Evolutionary conservation across 495 filamentous ascomycete species (phyloP).

Genomic region (Neurospora sp.): DNA sequence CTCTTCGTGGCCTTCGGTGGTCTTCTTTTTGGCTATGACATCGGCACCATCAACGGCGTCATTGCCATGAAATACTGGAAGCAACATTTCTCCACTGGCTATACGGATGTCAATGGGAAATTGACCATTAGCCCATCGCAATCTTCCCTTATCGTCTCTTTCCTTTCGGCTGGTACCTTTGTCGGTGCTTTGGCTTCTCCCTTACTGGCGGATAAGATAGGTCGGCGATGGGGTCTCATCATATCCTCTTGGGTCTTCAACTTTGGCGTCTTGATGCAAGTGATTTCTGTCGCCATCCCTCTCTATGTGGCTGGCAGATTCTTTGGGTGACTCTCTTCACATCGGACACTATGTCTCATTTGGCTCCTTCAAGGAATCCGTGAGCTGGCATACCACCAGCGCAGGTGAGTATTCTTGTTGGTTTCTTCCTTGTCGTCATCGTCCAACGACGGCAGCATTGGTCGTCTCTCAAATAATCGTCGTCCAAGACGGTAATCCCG

Average conservation of each 20-base stretch:
- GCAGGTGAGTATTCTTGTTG: too few relatives aligned
- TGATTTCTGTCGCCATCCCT: conserved; percentile 51
- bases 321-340: conserved; percentile 31
- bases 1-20: conserved; percentile 78
- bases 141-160: conserved; percentile 68
- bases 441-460: too few relatives aligned
- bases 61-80: conserved; percentile 73
- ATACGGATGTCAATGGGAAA: conserved; percentile 41
- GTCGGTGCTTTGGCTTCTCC: conserved; percentile 67
- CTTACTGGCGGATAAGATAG: conserved; percentile 59
- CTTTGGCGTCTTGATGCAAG: conserved; percentile 75
- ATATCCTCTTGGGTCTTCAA: conserved; percentile 55
- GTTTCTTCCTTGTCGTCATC: too few relatives aligned
- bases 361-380: too few relatives aligned
- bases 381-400: too few relatives aligned
- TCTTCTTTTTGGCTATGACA: conserved; percentile 57
- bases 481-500: too few relatives aligned
- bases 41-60: conserved; percentile 79
- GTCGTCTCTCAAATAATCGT: too few relatives aligned
- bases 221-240: conserved; percentile 64
- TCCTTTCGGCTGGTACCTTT: conserved; percentile 85
- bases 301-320: conserved; percentile 71
- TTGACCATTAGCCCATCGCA: conserved; percentile 50
- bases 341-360: too few relatives aligned
- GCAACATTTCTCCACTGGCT: conserved; percentile 53